A percentile compares a stretch with the other conserved stretches of the same genome.
Conservation (phyloP, 352 stramenopile genomes). For the Globisporangium polare region DNA sequence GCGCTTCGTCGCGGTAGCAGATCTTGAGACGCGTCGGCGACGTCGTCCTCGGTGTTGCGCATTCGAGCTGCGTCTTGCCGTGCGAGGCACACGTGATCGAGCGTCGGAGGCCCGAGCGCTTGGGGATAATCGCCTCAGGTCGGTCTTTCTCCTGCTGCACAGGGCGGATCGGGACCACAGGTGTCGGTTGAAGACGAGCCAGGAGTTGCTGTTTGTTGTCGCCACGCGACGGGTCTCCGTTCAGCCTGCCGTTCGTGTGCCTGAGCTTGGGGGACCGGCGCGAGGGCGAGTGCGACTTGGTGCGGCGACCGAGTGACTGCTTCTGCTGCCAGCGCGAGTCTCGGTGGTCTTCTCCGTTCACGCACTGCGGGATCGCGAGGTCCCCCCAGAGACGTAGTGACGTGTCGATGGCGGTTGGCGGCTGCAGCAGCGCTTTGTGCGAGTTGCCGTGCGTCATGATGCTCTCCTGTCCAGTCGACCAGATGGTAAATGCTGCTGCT, state of each 20-base stretch:
- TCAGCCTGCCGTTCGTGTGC: conserved; percentile 26
- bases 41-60: not conserved
- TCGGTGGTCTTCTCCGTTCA: not conserved
- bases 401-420: conserved; percentile 3
- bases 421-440: not conserved
- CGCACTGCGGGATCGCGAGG: not conserved
- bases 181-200: not conserved
- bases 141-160: not conserved
- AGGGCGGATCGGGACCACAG: not conserved
- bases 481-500: too few relatives aligned
- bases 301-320: conserved; percentile 5
- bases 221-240: conserved; percentile 3
- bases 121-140: not conserved
- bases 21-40: conserved; percentile 20
- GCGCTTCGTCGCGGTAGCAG: conserved; percentile 23
- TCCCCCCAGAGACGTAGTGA: not conserved
- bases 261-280: conserved; percentile 24
- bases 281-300: conserved; percentile 23
- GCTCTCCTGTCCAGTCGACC: too few relatives aligned
- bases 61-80: not conserved
- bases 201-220: conserved; percentile 1
- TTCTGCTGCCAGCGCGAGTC: not conserved
- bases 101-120: conserved; percentile 1
- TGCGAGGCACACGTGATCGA: not conserved
- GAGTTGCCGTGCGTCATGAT: conserved; percentile 1